phyloP scores from a whole-genome alignment of 305 asterid species.

The Solanum hybrid region DNA sequence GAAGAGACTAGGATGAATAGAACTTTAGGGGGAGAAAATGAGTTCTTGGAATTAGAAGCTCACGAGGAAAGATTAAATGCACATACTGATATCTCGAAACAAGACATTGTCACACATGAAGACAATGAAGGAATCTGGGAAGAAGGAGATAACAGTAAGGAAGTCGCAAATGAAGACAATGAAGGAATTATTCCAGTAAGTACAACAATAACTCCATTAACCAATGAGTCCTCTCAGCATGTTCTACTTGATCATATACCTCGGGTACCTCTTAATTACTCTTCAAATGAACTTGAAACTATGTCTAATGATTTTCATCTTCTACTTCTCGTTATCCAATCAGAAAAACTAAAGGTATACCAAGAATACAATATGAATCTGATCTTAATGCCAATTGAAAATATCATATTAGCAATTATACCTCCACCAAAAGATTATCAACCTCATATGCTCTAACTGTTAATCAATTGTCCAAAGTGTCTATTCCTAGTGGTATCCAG shows the following conservation, averaged over 20 bases:
- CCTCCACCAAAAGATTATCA: neutral
- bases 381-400: neutral
- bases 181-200: neutral
- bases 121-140: neutral
- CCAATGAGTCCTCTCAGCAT: neutral
- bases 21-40: neutral
- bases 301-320: neutral
- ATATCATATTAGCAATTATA: neutral
- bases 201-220: neutral
- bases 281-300: neutral
- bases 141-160: neutral
- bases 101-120: neutral
- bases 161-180: no score
- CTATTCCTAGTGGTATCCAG: neutral
- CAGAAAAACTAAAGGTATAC: neutral
- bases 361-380: neutral
- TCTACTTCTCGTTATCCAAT: neutral
- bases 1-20: neutral
- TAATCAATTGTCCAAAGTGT: neutral
- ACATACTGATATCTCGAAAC: neutral
- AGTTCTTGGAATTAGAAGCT: neutral
- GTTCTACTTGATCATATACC: neutral
- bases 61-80: neutral
- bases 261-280: neutral
- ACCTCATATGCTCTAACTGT: neutral